Evolutionary conservation across 768 basidiomycete species (phyloP).

Genomic region (Lepiota subincarnata): DNA sequence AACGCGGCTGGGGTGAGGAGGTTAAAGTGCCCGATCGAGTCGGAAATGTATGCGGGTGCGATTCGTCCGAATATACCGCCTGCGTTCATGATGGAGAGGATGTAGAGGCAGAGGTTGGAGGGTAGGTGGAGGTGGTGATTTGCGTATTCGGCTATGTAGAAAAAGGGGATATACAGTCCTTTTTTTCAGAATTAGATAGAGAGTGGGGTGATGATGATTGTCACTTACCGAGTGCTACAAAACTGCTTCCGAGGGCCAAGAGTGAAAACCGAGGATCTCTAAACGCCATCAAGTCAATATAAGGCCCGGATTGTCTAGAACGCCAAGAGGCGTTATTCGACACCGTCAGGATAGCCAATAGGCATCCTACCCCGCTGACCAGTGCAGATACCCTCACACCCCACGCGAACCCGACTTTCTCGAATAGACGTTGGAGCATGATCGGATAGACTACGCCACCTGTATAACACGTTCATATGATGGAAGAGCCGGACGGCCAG

Average conservation of each 20-base stretch:
- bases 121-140: constrained; percentile 29
- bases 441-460: constrained; percentile 73
- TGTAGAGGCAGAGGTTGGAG: constrained; percentile 44
- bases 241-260: constrained; percentile 48
- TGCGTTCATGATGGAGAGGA: constrained; percentile 66
- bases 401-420: constrained; percentile 56
- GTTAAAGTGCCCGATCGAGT: constrained; percentile 64
- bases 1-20: constrained; percentile 60
- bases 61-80: constrained; percentile 64
- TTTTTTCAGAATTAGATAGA: not conserved
- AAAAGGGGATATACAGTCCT: constrained; percentile 72
- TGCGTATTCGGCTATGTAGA: constrained; percentile 64
- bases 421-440: constrained; percentile 55
- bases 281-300: constrained; percentile 32
- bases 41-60: constrained; percentile 59
- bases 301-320: constrained; percentile 23
- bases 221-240: constrained; percentile 57
- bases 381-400: constrained; percentile 55
- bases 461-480: constrained; percentile 16
- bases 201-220: not conserved
- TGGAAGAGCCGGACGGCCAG: not conserved
- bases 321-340: constrained; percentile 26
- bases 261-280: constrained; percentile 50
- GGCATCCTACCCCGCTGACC: constrained; percentile 43
- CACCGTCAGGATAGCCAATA: constrained; percentile 44